Evolutionary conservation across 331 rosid genomes (phyloP), one percentile per base, ranked within the genome.

Genomic region (Saraca asoca): DNA sequence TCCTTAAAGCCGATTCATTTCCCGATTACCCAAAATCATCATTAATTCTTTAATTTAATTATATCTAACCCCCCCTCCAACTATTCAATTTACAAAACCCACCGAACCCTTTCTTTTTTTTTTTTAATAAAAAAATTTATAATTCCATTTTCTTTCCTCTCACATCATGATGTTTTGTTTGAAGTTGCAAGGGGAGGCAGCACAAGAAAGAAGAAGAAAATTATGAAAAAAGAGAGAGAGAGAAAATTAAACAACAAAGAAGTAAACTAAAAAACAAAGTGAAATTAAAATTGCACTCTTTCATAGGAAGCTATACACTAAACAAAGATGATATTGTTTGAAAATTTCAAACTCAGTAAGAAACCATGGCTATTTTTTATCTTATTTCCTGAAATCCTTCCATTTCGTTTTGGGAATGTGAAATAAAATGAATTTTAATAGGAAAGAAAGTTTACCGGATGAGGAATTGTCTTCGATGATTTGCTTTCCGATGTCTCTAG

Each of bases 401-500:
- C 17, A 65, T 39, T 76, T 33, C 41, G 63, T 44, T 54, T 68
- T 18, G 51, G 15, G 52, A 51, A 20, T 24, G 31, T 18, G n/a
- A 31, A 60, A 16, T 17, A 5, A n/a, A 20, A 52, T 54, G 72
- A 18, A 0, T 51, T 69, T 43, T 35, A 70, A 15, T 6, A 9
- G 29, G 19, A 0, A 39, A 6, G 46, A 53, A 35, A 45, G 46
- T 48, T 49, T 75, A 84, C 82, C 87, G 51, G 85, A 77, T 10
- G 95, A 76, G 52, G 78, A 80, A 74, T 19, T 64, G 45, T 85
- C 95, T 51, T 89, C 87, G 45, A 79, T 58, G 64, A 69, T 49
- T 63, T 86, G 97, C 75, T 94, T 85, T 15, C 88, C 87, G 58
- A 75, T 78, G 48, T 75, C 83, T 68, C 85, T 67, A 50, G 68